Evolutionary conservation across 2,329 filamentous ascomycete species (phyloP).

Genomic region (Chaetomium globosum): DNA sequence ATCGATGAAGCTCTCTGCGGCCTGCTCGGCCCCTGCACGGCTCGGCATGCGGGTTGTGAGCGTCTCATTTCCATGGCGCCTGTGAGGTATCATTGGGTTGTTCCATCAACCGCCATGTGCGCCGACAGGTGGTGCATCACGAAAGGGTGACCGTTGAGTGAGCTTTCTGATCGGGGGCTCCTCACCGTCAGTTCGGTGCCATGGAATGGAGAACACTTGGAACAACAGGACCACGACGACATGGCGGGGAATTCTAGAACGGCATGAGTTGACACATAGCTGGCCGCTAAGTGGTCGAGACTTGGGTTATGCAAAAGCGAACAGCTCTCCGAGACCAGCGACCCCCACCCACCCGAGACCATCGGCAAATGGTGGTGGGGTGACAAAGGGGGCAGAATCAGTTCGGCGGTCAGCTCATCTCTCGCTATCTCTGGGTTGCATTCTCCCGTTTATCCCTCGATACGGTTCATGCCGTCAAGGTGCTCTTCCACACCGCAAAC

Average conservation of each 20-base stretch:
- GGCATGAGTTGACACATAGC: conserved; percentile 13
- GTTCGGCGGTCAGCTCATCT: conserved; percentile 20
- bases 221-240: background rate
- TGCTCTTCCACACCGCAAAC: background rate
- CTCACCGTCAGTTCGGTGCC: background rate
- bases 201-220: background rate
- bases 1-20: background rate
- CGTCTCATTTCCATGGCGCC: conserved; percentile 15
- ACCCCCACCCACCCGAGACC: conserved; percentile 29
- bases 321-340: conserved; percentile 8
- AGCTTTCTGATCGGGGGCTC: background rate
- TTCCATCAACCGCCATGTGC: conserved; percentile 35
- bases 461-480: conserved; percentile 9
- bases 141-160: conserved; percentile 20
- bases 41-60: conserved; percentile 12
- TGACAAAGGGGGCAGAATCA: conserved; percentile 25
- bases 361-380: conserved; percentile 21
- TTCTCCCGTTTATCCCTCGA: conserved; percentile 26
- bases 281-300: background rate
- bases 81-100: conserved; percentile 31
- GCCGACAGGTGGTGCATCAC: conserved; percentile 29
- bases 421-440: conserved; percentile 3
- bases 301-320: conserved; percentile 21
- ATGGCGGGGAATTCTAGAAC: background rate
- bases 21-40: background rate